These are phyloP conservation scores for Boletus patriciae DNA, from an alignment of 768 basidiomycete species.

Conservation along the genomic window DNA sequence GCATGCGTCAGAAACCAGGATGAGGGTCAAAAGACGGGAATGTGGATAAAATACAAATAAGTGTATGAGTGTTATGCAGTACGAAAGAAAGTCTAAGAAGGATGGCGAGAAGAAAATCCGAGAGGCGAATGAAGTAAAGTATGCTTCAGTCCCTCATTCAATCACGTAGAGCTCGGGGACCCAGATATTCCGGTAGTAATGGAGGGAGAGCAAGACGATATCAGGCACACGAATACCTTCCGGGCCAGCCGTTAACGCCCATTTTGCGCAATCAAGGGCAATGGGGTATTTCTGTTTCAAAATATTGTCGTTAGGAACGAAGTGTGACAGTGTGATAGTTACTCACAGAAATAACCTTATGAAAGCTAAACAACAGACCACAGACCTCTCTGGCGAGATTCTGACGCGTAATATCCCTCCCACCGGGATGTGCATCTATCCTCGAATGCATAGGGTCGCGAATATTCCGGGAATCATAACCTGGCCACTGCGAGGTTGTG, in stretches of 20 bases:
- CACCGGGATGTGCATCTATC: slow-evolving; percentile 8
- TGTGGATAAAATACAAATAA: slow-evolving; percentile 12
- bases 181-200: slow-evolving; percentile 31
- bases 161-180: slow-evolving; percentile 32
- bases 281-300: slow-evolving; percentile 6
- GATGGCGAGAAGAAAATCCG: neutral
- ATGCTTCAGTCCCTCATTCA: slow-evolving; percentile 8
- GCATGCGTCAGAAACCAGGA: neutral
- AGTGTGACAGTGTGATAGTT: neutral
- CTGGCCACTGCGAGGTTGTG: slow-evolving; percentile 23
- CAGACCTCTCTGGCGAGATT: slow-evolving; percentile 18
- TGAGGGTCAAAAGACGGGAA: neutral
- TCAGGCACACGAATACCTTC: slow-evolving; percentile 19
- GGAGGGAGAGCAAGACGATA: slow-evolving; percentile 22
- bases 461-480: slow-evolving; percentile 5
- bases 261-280: slow-evolving; percentile 17
- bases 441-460: slow-evolving; percentile 13
- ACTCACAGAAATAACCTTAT: slow-evolving; percentile 10
- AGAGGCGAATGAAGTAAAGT: neutral
- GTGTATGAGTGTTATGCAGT: neutral
- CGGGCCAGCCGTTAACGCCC: slow-evolving; percentile 16
- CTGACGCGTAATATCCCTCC: slow-evolving; percentile 21
- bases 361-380: slow-evolving; percentile 10
- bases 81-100: neutral
- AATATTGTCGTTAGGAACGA: neutral